Evolutionary conservation across 306 rosid genomes (phyloP).

Genomic region (Pyrus communis): DNA sequence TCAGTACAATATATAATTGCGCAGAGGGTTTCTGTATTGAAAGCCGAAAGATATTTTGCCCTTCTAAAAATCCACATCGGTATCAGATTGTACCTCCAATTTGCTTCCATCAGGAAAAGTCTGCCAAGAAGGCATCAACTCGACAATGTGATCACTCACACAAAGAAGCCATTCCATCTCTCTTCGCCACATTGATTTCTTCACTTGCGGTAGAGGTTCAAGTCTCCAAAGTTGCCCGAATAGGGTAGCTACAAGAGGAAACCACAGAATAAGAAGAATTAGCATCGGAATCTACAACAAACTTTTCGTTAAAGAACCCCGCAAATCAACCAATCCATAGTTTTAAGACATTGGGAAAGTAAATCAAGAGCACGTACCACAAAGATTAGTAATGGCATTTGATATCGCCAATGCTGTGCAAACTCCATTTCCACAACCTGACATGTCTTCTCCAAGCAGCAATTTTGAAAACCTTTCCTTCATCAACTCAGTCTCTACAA

Average conservation of each 20-base stretch:
- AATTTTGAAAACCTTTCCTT: slow-evolving; percentile 86
- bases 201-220: slow-evolving; percentile 55
- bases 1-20: not conserved
- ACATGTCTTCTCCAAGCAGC: slow-evolving; percentile 97
- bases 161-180: slow-evolving; percentile 85
- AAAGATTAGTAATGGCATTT: slow-evolving; percentile 86
- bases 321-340: not conserved
- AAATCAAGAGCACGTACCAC: slow-evolving; percentile 39
- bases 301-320: not conserved
- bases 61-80: not conserved
- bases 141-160: slow-evolving; percentile 83
- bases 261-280: not conserved
- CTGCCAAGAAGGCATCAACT: slow-evolving; percentile 72
- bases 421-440: slow-evolving; percentile 95
- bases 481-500: slow-evolving; percentile 75
- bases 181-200: slow-evolving; percentile 80
- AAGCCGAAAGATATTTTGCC: not conserved
- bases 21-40: not conserved
- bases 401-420: slow-evolving; percentile 80
- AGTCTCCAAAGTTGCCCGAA: slow-evolving; percentile 90
- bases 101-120: slow-evolving; percentile 80
- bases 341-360: not conserved
- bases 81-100: slow-evolving; percentile 51
- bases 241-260: slow-evolving; percentile 50
- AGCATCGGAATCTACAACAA: not conserved